Conservation (phyloP, 176 grass and related monocot genomes). For the Puya raimondii region DNA sequence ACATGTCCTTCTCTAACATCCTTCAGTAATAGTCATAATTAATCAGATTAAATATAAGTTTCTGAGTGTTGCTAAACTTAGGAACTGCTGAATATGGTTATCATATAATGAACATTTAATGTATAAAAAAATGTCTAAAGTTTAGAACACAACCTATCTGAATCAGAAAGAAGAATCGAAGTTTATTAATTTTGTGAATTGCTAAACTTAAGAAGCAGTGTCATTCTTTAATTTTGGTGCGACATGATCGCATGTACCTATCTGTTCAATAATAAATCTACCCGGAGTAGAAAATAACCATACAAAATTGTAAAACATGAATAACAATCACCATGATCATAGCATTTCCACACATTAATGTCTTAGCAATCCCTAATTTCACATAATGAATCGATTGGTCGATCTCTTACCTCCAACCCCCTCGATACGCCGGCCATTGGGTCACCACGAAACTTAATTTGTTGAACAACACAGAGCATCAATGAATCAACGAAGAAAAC, state of each 20-base stretch:
- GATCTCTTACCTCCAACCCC: constrained; percentile 38
- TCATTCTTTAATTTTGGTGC: too few relatives aligned
- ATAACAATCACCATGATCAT: neutral
- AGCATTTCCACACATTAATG: too few relatives aligned
- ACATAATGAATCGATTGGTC: constrained; percentile 2
- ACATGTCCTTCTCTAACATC: constrained; percentile 31
- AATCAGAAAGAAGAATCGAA: too few relatives aligned
- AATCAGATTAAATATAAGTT: neutral
- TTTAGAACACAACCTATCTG: constrained; percentile 1
- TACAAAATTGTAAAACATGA: too few relatives aligned
- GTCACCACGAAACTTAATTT: constrained; percentile 39
- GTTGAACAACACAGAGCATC: constrained; percentile 63
- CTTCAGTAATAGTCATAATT: constrained; percentile 26
- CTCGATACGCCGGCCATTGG: constrained; percentile 28
- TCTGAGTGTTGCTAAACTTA: neutral
- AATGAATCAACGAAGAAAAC: constrained; percentile 66
- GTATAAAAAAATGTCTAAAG: neutral
- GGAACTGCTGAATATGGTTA: neutral
- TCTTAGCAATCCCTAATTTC: neutral
- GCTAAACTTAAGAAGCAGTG: too few relatives aligned
- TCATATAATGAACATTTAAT: neutral
- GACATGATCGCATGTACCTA: too few relatives aligned
- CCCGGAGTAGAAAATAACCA: too few relatives aligned
- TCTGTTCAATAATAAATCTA: too few relatives aligned
- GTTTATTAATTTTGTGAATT: too few relatives aligned